phyloP scores from a whole-genome alignment of 1,139 yeast species.

The Magnusiomyces sp. region DNA sequence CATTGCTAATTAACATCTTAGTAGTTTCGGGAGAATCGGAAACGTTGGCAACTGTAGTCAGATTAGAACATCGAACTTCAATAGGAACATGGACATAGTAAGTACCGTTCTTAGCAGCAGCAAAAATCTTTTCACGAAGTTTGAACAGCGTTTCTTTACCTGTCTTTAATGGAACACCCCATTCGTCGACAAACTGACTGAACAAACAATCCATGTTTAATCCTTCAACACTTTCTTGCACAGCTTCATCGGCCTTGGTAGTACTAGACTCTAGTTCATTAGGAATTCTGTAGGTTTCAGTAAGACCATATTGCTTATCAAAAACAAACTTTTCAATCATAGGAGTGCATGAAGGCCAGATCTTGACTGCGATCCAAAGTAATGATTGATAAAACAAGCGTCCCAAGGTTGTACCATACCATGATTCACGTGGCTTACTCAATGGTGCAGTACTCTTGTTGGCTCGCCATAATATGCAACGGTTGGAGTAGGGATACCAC shows the following conservation, averaged over 20 bases:
- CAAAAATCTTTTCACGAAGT: slow-evolving; percentile 50
- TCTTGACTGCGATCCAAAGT: slow-evolving; percentile 68
- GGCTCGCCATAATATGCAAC: slow-evolving; percentile 88
- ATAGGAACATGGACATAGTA: slow-evolving; percentile 91
- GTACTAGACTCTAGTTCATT: background rate
- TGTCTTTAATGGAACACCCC: slow-evolving; percentile 80
- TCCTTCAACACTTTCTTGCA: slow-evolving; percentile 68
- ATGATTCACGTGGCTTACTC: slow-evolving; percentile 61
- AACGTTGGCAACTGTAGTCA: slow-evolving; percentile 41
- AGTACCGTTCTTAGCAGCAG: slow-evolving; percentile 51
- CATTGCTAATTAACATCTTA: slow-evolving; percentile 13
- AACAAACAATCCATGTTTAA: slow-evolving; percentile 93
- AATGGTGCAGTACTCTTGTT: slow-evolving; percentile 56
- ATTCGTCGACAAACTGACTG: slow-evolving; percentile 90
- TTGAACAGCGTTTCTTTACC: slow-evolving; percentile 67
- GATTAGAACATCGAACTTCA: slow-evolving; percentile 89
- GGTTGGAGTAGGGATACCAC: slow-evolving; percentile 94
- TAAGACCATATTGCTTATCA: slow-evolving; percentile 65
- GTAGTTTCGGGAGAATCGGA: slow-evolving; percentile 14
- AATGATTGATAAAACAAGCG: slow-evolving; percentile 70
- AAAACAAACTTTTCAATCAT: slow-evolving; percentile 76
- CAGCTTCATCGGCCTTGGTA: slow-evolving; percentile 58
- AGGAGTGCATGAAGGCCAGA: slow-evolving; percentile 73
- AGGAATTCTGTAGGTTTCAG: slow-evolving; percentile 44
- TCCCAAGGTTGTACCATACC: slow-evolving; percentile 80